Evolutionary conservation across 2,329 filamentous ascomycete species (phyloP), one percentile per base, ranked within the genome.

Genomic region (Cordyceps javanica): DNA sequence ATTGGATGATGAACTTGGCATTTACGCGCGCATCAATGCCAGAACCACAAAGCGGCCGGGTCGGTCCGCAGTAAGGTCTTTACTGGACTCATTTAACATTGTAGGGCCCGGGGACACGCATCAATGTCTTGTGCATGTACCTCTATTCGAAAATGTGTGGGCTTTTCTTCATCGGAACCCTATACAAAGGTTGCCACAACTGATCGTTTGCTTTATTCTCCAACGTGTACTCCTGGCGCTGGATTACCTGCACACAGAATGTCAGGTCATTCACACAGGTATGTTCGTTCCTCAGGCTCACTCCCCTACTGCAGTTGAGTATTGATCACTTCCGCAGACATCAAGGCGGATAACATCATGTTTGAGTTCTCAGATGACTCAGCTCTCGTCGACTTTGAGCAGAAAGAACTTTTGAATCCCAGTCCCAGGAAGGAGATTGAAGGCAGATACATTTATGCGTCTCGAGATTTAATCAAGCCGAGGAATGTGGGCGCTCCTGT

Each of bases 201-300:
- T 19, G 2, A 25, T 55, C 2, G 50, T 77, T 0, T 69, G 68
- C 5, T 63, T 72, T 26, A 60, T 72, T 1, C 69, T 80, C 16
- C 61, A 66, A 4, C 70, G 67, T 0, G 60, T 79, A 1, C 76
- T 80, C 54, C 62, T 73, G 9, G 75, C 72, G 1, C 60, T 80
- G 34, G 74, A 80, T 34, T 79, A 68, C 76, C 61, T 81, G 1
- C 77, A 80, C 60, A 73, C 64, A 1, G 73, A 78, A 60, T 78
- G 75, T 64, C 60, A 71, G 13, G 63, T 79, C 19, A 70, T 78
- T 42, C 75, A 80, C 60, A 74, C 76, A 55, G 76, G 75, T 79
- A 62, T n/a, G 26, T n/a, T n/a, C n/a, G n/a, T n/a, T n/a, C 39
- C 7, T 21, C 2, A 13, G 16, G 7, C 6, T 19, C 13, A n/a